Percentiles rank a stretch among this genome's conserved stretches.
These are phyloP conservation scores for Iberis pinnata DNA, from an alignment of 345 rosid genomes.

Conservation along the genomic window DNA sequence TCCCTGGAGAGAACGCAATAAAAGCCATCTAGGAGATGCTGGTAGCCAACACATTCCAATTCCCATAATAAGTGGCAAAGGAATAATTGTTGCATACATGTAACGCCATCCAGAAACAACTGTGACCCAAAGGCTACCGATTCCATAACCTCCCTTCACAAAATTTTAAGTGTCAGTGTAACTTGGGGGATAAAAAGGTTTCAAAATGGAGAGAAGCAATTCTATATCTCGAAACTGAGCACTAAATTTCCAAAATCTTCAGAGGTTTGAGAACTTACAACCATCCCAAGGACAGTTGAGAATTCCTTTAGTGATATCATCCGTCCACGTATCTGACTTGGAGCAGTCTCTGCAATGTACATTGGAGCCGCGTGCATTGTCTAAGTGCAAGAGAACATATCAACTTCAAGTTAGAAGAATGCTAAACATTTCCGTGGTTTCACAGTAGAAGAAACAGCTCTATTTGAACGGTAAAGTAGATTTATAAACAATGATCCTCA, in stretches of 20 bases:
- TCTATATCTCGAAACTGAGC: neutral
- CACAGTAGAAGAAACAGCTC: conserved; percentile 7
- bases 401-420: conserved; percentile 10
- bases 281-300: conserved; percentile 95
- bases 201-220: neutral
- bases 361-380: conserved; percentile 99
- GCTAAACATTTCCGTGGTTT: neutral
- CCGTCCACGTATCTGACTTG: conserved; percentile 79
- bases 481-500: neutral
- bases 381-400: conserved; percentile 33
- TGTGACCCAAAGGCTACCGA: conserved; percentile 80
- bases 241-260: neutral
- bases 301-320: conserved; percentile 93
- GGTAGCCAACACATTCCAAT: conserved; percentile 96
- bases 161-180: conserved; percentile 9
- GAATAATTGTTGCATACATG: conserved; percentile 77
- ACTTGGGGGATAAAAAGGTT: conserved; percentile 1
- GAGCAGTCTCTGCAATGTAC: conserved; percentile 98
- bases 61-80: conserved; percentile 82
- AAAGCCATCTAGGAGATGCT: conserved; percentile 91
- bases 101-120: conserved; percentile 87
- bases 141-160: conserved; percentile 84
- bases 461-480: neutral
- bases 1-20: conserved; percentile 66
- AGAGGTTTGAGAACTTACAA: conserved; percentile 59